phyloP scores from a whole-genome alignment of 2,329 filamentous ascomycete genomes.

The Scopulariopsis brevicaulis region DNA sequence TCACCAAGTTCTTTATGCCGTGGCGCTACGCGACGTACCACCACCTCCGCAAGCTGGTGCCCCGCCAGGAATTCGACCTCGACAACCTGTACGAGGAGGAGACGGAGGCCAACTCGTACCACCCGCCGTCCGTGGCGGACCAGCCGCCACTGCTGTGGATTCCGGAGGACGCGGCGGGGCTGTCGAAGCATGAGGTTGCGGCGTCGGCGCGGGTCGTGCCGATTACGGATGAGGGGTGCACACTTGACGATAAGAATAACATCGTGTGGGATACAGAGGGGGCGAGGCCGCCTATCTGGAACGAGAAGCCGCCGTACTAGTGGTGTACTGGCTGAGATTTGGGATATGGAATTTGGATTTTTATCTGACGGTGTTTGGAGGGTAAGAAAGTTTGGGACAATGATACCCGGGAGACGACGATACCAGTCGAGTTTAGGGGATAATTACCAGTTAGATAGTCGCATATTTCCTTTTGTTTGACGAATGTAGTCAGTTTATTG shows the following conservation, averaged over 20 bases:
- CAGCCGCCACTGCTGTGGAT: conserved; percentile 70
- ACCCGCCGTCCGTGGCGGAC: conserved; percentile 57
- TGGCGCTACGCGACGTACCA: conserved; percentile 65
- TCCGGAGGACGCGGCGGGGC: conserved; percentile 60
- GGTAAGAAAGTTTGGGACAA: not conserved
- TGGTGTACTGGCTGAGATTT: not conserved
- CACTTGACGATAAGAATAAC: conserved; percentile 52
- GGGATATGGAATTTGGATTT: not conserved
- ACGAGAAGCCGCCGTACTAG: conserved; percentile 32
- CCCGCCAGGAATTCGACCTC: conserved; percentile 33
- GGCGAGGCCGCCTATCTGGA: conserved; percentile 30
- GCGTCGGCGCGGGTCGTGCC: conserved; percentile 62
- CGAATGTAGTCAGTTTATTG: too few species aligned
- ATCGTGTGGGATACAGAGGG: conserved; percentile 27
- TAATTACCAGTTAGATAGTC: too few species aligned
- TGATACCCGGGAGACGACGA: not conserved
- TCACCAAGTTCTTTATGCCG: conserved; percentile 53
- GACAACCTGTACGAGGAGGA: conserved; percentile 49
- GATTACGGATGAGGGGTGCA: conserved; percentile 71
- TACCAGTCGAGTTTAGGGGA: not conserved
- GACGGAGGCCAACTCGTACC: conserved; percentile 57
- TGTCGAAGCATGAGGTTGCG: conserved; percentile 65
- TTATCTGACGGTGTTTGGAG: not conserved
- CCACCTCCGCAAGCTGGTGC: conserved; percentile 58
- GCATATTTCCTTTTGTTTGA: too few species aligned